Base-by-base conservation (phyloP, 441 rosid genomes). In the Breynia disticha region DNA sequence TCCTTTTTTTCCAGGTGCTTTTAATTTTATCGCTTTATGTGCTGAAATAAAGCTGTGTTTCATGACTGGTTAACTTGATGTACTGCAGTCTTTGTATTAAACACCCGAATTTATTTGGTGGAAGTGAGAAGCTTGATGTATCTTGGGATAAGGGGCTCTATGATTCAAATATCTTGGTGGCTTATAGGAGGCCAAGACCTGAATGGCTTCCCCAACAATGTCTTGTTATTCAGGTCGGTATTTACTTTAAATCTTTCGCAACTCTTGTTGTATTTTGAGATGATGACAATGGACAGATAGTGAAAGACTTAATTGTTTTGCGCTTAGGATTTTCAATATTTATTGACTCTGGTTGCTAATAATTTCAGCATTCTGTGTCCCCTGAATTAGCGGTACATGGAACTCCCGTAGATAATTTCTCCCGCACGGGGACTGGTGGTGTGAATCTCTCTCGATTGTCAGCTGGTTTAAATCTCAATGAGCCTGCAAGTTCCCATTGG, bases 311-410 rank as follows among this genome's bases (percentile, higher is more conserved):
- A 15, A 0, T 3, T 41, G 44, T 50, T 22, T 28, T 9, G n/a
- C n/a, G n/a, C n/a, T n/a, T n/a, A n/a, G n/a, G n/a, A n/a, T 38
- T 49, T 9, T 5, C 17, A 19, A 53, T 2, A 5, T 46, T 46
- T 21, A 47, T 59, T 69, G 16, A 21, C 39, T 46, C 56, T 59
- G 41, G 61, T 58, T 24, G 24, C 48, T 10, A 35, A 56, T 70
- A 48, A 50, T 45, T 67, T 17, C 87, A 91, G 96, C 98, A 91
- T 76, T 91, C 94, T 52, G 67, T 83, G 56, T 79, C 95, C 28
- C 98, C 98, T 0, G 96, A 91, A 75, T 77, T 91, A 46, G 98
- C 93, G 39, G 84, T 91, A 61, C 94, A 91, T n/a, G 95, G 98
- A 51, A 70, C 51, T 7, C 89, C 96, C 13, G 20, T 73, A 16